Base-by-base conservation (phyloP, 441 rosid species). In the Euphorbia schlechtendalii region DNA sequence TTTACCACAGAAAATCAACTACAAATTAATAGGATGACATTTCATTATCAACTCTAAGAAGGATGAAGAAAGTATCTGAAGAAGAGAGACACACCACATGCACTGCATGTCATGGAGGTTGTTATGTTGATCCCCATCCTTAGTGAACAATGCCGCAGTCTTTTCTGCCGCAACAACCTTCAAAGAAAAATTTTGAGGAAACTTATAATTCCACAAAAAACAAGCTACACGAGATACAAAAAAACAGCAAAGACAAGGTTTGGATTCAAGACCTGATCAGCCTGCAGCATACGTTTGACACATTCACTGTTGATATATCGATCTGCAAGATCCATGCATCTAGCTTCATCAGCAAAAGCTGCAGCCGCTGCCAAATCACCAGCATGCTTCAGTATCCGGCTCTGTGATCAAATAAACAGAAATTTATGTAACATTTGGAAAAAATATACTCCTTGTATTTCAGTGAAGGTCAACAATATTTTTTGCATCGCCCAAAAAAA, bases 41-140 rank as follows among this genome's bases (percentile, higher is more conserved):
- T 59, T 68, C 32, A 59, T 46, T 40, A 60, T 53, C 30, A 22
- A 74, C 17, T 53, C 45, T 3, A 48, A 65, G 9, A 52, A 66
- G 5, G 3, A 48, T 61, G 10, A 56, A 68, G 5, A 54, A 10
- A 61, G 52, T 45, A 38, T 55, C 54, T 51, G 64, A 54, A 64
- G 64, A 64, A 71, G 61, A 71, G 61, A 75, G 60, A 77, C 57
- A 79, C 85, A 96, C 99, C 99, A 96, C 99, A 92, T 96, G 98
- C 99, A 96, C 78, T 96, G 99, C 99, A 96, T 96, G 80, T 96
- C 99, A 79, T 96, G 98, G 75, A 96, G 97, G 81, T 86, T 92
- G 79, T 87, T 96, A 81, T 92, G 96, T 78, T 88, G 98, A 73
- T 92, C 99, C 45, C 98, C 97, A 56, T 96, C 99, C 77, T 92